Evolutionary conservation across 192 early-diverging fungal species (phyloP).

Genomic region (Gryganskiella cystojenkinii): DNA sequence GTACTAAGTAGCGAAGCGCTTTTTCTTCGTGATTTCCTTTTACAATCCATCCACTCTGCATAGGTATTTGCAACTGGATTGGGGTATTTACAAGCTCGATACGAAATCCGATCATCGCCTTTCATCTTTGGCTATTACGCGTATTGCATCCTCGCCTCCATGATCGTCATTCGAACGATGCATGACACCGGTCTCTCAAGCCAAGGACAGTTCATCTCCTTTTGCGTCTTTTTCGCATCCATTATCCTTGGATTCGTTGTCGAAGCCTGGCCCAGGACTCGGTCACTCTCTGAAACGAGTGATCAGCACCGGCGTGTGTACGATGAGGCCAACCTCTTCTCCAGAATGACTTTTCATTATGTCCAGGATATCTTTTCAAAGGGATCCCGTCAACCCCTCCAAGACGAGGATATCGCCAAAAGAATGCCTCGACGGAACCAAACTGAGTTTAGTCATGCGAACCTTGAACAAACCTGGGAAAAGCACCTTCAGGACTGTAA

Average conservation of each 20-base stretch:
- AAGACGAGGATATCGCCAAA: conserved; percentile 22
- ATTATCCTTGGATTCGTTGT: conserved; percentile 8
- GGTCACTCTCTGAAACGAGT: neutral
- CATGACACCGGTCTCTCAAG: neutral
- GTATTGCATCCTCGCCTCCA: conserved; percentile 9
- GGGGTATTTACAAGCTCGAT: conserved; percentile 10
- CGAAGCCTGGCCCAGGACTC: conserved; percentile 25
- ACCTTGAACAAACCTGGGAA: neutral
- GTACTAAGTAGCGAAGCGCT: too few relatives aligned
- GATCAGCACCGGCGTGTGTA: neutral
- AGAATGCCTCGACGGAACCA: conserved; percentile 1
- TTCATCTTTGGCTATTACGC: conserved; percentile 13
- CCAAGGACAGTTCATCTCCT: conserved; percentile 17
- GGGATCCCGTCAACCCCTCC: conserved; percentile 13
- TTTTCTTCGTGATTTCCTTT: too few relatives aligned
- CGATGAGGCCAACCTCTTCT: conserved; percentile 23
- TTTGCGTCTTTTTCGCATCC: conserved; percentile 32
- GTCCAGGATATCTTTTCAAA: conserved; percentile 30
- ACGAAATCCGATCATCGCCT: conserved; percentile 12
- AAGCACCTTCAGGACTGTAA: neutral
- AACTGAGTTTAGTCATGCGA: neutral
- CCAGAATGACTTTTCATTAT: conserved; percentile 24
- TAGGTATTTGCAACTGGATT: conserved; percentile 13
- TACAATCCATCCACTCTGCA: too few relatives aligned
- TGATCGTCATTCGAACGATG: conserved; percentile 27